These are phyloP conservation scores for Ceratocystis huliohia DNA, from an alignment of 2,329 filamentous ascomycete species.

Conservation along the genomic window DNA sequence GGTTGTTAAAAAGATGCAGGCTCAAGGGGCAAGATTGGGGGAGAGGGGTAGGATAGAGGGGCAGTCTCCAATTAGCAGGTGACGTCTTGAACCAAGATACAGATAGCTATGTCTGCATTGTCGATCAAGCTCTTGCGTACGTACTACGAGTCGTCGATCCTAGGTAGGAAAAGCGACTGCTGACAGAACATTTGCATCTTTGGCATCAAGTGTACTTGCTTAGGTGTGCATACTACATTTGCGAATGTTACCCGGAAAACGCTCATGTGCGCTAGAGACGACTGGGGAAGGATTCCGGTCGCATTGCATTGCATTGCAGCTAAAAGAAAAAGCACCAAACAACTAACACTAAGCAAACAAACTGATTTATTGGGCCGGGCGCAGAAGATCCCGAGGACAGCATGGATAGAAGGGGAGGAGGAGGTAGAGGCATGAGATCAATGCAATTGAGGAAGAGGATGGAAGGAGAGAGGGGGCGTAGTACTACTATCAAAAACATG, in stretches of 20 bases:
- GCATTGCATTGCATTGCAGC: conserved; percentile 3
- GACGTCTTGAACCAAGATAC: conserved; percentile 7
- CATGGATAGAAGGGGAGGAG: not conserved
- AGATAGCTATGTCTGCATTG: not conserved
- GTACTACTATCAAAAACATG: not conserved
- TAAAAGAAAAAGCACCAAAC: not conserved
- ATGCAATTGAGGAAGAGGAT: not conserved
- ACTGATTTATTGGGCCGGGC: not conserved
- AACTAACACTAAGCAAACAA: not conserved
- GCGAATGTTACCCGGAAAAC: not conserved
- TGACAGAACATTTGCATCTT: not conserved
- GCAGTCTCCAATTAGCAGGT: not conserved
- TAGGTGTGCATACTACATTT: not conserved
- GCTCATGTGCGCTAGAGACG: not conserved
- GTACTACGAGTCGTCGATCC: not conserved
- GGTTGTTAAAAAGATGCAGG: not conserved
- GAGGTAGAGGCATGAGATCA: not conserved
- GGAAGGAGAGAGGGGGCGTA: not conserved
- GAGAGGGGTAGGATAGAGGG: not conserved
- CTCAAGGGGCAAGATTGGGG: not conserved
- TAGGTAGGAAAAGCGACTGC: no score
- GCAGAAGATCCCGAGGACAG: not conserved
- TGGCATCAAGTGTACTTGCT: not conserved
- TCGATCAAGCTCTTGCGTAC: conserved; percentile 5
- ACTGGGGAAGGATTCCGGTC: not conserved